A percentile compares a stretch with the other conserved stretches of the same genome.
Conservation (phyloP, 495 filamentous ascomycete species). For the Aspergillus ellipticus region DNA sequence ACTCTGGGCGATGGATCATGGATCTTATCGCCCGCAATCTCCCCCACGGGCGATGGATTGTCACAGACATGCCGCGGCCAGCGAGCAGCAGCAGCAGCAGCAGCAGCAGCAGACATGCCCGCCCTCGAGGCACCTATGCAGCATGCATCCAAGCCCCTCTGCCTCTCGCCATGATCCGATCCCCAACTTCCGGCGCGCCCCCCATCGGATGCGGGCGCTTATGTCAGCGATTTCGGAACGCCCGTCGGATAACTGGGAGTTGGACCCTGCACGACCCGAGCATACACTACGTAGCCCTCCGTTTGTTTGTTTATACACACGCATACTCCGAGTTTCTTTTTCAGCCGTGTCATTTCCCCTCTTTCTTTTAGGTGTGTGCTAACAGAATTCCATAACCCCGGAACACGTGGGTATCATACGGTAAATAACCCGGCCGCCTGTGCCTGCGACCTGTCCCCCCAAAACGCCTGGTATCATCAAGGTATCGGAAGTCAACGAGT, state of each 20-base stretch:
- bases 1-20: no score
- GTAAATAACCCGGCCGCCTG: not conserved
- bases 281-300: no score
- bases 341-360: not conserved
- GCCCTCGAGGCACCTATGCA: no score
- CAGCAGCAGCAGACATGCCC: no score
- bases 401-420: not conserved
- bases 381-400: not conserved
- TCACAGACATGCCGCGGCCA: no score
- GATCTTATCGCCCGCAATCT: not conserved
- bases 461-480: constrained; percentile 8
- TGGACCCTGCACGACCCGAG: no score
- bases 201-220: constrained; percentile 20
- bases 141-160: no score
- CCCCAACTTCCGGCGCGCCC: not conserved
- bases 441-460: not conserved
- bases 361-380: not conserved
- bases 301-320: no score
- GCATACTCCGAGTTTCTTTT: no score
- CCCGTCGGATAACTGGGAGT: constrained; percentile 14
- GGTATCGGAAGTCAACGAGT: not conserved
- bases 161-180: not conserved
- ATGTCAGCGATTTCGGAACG: constrained; percentile 22
- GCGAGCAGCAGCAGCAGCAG: no score
- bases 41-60: no score